A percentile compares a stretch with the other conserved stretches of the same genome.
phyloP scores from a whole-genome alignment of 129 eudicot genomes.

The Calendula officinalis region DNA sequence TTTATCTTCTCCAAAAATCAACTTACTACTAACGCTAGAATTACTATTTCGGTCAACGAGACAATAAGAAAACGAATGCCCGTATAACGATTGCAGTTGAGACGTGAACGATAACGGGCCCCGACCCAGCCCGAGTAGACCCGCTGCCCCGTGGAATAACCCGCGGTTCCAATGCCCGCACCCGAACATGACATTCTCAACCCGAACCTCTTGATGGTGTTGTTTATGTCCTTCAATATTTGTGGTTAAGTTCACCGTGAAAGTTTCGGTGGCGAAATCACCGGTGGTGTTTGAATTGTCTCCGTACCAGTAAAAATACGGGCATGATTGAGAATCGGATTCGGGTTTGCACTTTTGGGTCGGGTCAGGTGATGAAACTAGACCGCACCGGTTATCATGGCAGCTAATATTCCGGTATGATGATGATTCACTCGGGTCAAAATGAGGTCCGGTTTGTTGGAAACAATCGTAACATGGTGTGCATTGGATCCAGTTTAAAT shows the following conservation, averaged over 20 bases:
- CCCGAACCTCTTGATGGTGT: constrained; percentile 37
- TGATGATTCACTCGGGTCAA: constrained; percentile 53
- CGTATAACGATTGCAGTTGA: constrained; percentile 70
- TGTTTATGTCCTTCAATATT: constrained; percentile 33
- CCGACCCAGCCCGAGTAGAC: constrained; percentile 78
- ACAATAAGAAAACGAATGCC: constrained; percentile 88
- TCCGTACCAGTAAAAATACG: constrained; percentile 93
- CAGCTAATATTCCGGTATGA: constrained; percentile 63
- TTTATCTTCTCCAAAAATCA: constrained; percentile 85
- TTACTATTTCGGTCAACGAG: constrained; percentile 75
- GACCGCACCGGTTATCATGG: constrained; percentile 58
- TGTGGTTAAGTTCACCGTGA: constrained; percentile 75
- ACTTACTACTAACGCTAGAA: constrained; percentile 80
- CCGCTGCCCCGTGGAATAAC: constrained; percentile 90
- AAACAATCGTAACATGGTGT: constrained; percentile 86
- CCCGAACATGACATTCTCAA: constrained; percentile 90
- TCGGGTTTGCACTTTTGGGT: constrained; percentile 42
- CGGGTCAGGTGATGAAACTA: constrained; percentile 80
- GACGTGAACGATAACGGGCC: constrained; percentile 90
- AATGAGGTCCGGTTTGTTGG: constrained; percentile 75
- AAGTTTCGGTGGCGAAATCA: constrained; percentile 83
- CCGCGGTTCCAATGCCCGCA: constrained; percentile 99
- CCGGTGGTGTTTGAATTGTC: constrained; percentile 97
- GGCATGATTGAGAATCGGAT: constrained; percentile 52
- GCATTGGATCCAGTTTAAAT: constrained; percentile 92